These are phyloP conservation scores for Aphanomyces astaci DNA, from an alignment of 352 stramenopile genomes.

Conservation along the genomic window DNA sequence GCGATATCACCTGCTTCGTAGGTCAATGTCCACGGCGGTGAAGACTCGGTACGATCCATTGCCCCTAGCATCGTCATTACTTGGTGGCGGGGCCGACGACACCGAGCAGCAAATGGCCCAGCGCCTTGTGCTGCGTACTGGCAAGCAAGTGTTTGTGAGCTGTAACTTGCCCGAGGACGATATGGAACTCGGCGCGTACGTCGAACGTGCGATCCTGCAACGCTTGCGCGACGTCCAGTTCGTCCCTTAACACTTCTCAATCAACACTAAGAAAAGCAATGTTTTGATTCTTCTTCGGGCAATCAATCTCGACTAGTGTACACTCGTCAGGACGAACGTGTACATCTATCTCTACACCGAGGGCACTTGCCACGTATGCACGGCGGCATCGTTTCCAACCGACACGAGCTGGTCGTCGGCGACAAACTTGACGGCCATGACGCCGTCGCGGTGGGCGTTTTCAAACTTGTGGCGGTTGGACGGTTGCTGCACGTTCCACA, in stretches of 20 bases:
- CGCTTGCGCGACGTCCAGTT: slow-evolving; percentile 39
- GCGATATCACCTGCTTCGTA: slow-evolving; percentile 19
- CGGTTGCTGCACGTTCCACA: slow-evolving; percentile 88
- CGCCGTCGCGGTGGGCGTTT: slow-evolving; percentile 76
- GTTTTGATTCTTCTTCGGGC: too few relatives aligned
- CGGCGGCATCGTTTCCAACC: slow-evolving; percentile 69
- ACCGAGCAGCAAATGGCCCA: slow-evolving; percentile 79
- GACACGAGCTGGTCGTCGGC: slow-evolving; percentile 67
- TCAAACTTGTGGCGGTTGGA: slow-evolving; percentile 60
- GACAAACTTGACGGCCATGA: slow-evolving; percentile 62
- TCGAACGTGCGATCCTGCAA: slow-evolving; percentile 54
- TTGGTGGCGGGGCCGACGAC: slow-evolving; percentile 58
- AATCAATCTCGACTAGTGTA: too few relatives aligned
- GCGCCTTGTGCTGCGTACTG: slow-evolving; percentile 50
- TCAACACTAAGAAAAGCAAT: background rate
- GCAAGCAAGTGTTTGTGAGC: slow-evolving; percentile 70
- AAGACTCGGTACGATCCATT: slow-evolving; percentile 70
- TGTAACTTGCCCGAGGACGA: slow-evolving; percentile 66
- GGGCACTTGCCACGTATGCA: slow-evolving; percentile 60
- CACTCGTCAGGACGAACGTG: too few relatives aligned
- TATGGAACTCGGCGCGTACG: slow-evolving; percentile 59
- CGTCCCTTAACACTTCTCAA: background rate
- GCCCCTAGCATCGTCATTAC: slow-evolving; percentile 55
- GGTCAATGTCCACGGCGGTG: slow-evolving; percentile 70
- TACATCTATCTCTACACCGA: slow-evolving; percentile 1